Evolutionary conservation across 2,329 filamentous ascomycete species (phyloP).

Genomic region (Fusarium ambrosium): DNA sequence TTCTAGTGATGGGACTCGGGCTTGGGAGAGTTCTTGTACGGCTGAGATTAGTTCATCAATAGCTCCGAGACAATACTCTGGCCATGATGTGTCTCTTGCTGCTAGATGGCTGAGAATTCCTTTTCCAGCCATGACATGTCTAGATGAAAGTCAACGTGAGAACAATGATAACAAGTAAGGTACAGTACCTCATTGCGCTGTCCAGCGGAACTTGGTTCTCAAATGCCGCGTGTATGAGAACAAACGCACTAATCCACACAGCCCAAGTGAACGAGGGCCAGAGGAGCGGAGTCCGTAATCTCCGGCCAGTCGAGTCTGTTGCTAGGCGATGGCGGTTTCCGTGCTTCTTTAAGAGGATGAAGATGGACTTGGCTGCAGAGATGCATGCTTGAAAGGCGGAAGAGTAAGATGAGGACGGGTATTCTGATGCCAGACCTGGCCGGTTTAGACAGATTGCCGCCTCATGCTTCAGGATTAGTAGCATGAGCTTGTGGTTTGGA

Average conservation of each 20-base stretch:
- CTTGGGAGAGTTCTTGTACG: slow-evolving; percentile 44
- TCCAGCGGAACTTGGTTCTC: slow-evolving; percentile 57
- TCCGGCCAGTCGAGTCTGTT: slow-evolving; percentile 10
- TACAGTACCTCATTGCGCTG: slow-evolving; percentile 55
- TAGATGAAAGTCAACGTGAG: slow-evolving; percentile 4
- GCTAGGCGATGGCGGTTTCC: slow-evolving; percentile 30
- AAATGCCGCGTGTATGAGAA: slow-evolving; percentile 64
- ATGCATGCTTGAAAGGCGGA: slow-evolving; percentile 66
- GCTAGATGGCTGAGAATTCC: slow-evolving; percentile 47
- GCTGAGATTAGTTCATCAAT: slow-evolving; percentile 50
- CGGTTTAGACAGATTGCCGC: slow-evolving; percentile 65
- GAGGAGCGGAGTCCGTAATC: slow-evolving; percentile 51
- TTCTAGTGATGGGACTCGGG: slow-evolving; percentile 19
- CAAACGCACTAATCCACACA: slow-evolving; percentile 66
- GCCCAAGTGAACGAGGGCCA: slow-evolving; percentile 68
- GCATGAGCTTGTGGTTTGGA: slow-evolving; percentile 56
- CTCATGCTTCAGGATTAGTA: slow-evolving; percentile 62
- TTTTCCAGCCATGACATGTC: slow-evolving; percentile 49
- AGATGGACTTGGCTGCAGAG: slow-evolving; percentile 62
- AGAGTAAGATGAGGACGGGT: slow-evolving; percentile 58
- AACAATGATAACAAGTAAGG: accelerated
- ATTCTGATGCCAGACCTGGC: slow-evolving; percentile 62
- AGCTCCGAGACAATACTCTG: slow-evolving; percentile 51
- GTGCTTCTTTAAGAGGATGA: slow-evolving; percentile 55
- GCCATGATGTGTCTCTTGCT: slow-evolving; percentile 50